Evolutionary conservation across 768 basidiomycete genomes (phyloP), one percentile per base, ranked within the genome.

Genomic region (Boletellus emodensis): DNA sequence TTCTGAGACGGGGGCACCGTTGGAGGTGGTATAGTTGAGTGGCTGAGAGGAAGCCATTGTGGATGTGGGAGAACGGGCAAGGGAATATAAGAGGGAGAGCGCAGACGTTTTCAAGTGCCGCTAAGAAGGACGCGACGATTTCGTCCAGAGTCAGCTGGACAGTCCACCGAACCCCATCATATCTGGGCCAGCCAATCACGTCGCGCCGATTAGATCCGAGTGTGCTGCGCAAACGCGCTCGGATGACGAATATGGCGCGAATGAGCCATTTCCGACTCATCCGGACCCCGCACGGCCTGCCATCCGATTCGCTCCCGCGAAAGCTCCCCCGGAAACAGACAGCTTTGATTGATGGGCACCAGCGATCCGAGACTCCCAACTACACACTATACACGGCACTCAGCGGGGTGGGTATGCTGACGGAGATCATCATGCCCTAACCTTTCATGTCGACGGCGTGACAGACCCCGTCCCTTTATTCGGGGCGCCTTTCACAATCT

Each of bases 21-120:
- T 90, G 46, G 89, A 91, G 47, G 90, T 89, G 60, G 90, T 94
- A 79, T 93, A 94, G 70, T 85, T 83, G 56, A 74, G 79, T 66
- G 20, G 20, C 20, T 83, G 77, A 51, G 78, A 57, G 55, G 86
- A 79, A 58, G 87, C 79, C 87, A 90, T 90, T n/a, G 39, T 52
- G 10, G 34, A 24, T 7, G 6, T 18, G 54, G 26, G 42, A 37
- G 30, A 40, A 33, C 10, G 32, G 46, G 28, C 41, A 17, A 20
- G 4, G 42, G n/a, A 14, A 37, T 58, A 56, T 52, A 61, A 53
- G 57, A 50, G 44, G 45, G n/a, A 2, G 30, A 11, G 40, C 36
- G 20, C 18, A 45, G 17, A 35, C 48, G 28, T 46, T 63, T 65
- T 63, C 58, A 68, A 56, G 49, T 55, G n/a, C 61, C 57, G 65